These are phyloP conservation scores for Penicillium sp. DNA, from an alignment of 2,329 filamentous ascomycete species.

Conservation along the genomic window DNA sequence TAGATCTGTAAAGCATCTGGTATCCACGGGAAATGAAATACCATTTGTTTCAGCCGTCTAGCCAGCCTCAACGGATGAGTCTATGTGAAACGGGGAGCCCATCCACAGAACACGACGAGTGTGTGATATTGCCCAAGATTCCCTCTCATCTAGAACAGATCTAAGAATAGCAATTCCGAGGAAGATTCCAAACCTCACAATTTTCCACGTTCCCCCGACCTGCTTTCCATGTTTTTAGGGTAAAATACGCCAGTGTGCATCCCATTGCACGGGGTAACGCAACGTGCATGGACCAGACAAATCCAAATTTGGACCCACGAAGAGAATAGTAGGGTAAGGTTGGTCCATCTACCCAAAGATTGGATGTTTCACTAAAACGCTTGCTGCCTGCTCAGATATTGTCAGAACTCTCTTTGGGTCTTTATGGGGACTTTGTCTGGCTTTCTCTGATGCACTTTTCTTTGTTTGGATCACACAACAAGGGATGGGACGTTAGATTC, in stretches of 20 bases:
- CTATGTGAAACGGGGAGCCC: neutral
- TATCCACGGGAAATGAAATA: neutral
- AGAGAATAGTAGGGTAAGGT: neutral
- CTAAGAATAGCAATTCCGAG: no score
- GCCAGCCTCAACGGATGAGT: no score
- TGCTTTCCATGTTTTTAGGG: no score
- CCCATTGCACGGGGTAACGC: neutral
- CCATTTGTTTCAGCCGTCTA: no score
- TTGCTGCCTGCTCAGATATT: neutral
- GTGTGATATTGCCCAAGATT: neutral
- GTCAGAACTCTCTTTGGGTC: slow-evolving; percentile 16
- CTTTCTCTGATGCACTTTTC: slow-evolving; percentile 23
- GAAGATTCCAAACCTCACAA: neutral
- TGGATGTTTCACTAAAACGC: neutral
- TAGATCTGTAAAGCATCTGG: neutral
- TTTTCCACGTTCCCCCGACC: neutral
- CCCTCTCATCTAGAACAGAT: no score
- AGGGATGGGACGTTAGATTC: neutral
- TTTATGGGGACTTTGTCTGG: slow-evolving; percentile 20
- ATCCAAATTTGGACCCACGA: neutral
- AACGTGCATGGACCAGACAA: neutral
- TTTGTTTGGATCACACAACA: neutral
- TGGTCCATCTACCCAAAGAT: neutral
- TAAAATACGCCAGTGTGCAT: neutral
- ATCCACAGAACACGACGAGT: neutral